Base-by-base conservation (phyloP, 805 yeast genomes). In the Myxozyma vanderwaltii region DNA sequence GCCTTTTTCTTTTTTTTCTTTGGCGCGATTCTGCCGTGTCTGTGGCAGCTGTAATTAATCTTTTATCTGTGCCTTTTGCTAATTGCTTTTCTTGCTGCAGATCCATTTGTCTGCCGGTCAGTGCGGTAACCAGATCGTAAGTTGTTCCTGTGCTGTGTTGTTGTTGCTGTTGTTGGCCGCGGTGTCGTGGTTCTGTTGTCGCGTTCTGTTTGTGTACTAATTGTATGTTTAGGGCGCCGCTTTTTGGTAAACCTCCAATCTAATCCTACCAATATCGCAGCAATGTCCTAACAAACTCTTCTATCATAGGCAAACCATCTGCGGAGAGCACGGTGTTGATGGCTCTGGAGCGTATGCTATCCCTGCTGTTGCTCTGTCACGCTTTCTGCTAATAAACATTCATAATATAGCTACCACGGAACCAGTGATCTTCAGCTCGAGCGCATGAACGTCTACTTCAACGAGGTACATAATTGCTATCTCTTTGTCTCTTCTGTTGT, bases 81-180 rank as follows among this genome's bases (percentile, higher is more conserved):
- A 33, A 41, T 15, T 33, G 19, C 10, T 31, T 24, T 29, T 60
- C 5, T 59, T 48, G 19, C 39, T 63, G 41, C 75, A 86, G 92
- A 88, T 89, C 75, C 96, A 89, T 77, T 82, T 89, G 76, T 89
- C 96, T 59, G 86, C 96, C 59, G 96, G 96, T 77, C 96, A 89
- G 79, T 89, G 96, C 85, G 96, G 96, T 86, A 89, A 89, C 81
- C 96, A 89, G 79, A 88, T 89, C 68, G 86, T 83, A 78, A 69
- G 86, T 60, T 19, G 36, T 35, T n/a, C n/a, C n/a, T n/a, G n/a
- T n/a, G n/a, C n/a, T 29, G 33, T 27, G 41, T 15, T 13, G n/a
- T 15, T 29, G 33, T 12, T 19, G 13, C 26, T 12, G 15, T 23
- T 12, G 45, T 13, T 15, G 57, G 23, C 27, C 24, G 31, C 40